A percentile compares a stretch with the other conserved stretches of the same genome.
phyloP scores from a whole-genome alignment of 768 basidiomycete genomes.

The Tylopilus subfusipes region DNA sequence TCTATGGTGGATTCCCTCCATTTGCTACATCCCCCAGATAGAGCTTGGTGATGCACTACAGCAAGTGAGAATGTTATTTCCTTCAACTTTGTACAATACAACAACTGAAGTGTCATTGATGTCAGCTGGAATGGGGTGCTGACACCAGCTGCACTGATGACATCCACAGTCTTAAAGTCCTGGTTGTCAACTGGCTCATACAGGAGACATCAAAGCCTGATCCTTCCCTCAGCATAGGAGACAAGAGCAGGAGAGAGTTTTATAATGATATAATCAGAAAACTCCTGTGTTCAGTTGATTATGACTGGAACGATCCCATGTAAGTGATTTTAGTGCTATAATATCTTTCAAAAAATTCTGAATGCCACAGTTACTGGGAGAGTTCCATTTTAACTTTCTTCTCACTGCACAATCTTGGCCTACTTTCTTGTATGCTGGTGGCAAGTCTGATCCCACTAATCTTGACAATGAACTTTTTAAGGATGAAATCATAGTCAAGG shows the following conservation, averaged over 20 bases:
- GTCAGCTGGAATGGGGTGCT: too few relatives aligned
- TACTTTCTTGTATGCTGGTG: not conserved
- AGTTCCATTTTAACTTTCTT: not conserved
- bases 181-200: not conserved
- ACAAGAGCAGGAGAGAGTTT: not conserved
- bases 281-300: not conserved
- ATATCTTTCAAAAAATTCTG: too few relatives aligned
- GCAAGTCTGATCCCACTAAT: not conserved
- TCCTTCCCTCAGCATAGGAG: not conserved
- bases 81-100: too few relatives aligned
- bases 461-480: not conserved
- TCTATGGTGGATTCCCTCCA: not conserved
- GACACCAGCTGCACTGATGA: not conserved
- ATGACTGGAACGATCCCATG: not conserved
- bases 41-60: not conserved
- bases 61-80: not conserved
- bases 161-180: not conserved
- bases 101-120: too few relatives aligned
- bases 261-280: not conserved
- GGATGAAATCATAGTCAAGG: not conserved
- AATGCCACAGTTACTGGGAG: not conserved
- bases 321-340: not conserved
- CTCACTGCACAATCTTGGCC: conserved; percentile 3
- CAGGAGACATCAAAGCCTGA: not conserved
- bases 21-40: not conserved